Conservation (phyloP, 1,284 basidiomycete genomes). For the Chalciporus sp. region DNA sequence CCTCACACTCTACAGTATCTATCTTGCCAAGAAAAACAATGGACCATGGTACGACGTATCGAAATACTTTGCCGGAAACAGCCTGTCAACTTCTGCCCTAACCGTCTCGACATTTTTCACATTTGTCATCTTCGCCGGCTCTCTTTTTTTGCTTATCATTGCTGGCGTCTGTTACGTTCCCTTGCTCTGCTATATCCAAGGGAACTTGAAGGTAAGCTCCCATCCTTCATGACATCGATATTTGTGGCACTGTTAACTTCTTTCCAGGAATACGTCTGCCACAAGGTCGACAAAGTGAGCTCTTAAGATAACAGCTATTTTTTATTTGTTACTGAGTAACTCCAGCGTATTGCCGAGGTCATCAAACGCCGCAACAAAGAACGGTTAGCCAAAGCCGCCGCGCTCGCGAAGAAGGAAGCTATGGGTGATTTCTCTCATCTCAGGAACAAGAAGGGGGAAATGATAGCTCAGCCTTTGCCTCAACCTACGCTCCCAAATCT, state of each 20-base stretch:
- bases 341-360: slow-evolving; percentile 85
- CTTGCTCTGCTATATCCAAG: slow-evolving; percentile 91
- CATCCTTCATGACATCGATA: neutral
- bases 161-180: slow-evolving; percentile 92
- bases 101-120: slow-evolving; percentile 92
- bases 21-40: slow-evolving; percentile 71
- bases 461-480: slow-evolving; percentile 81
- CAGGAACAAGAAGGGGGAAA: slow-evolving; percentile 91
- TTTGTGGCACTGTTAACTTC: slow-evolving; percentile 10
- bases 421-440: slow-evolving; percentile 87
- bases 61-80: slow-evolving; percentile 71
- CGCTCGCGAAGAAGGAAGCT: slow-evolving; percentile 88
- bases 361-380: slow-evolving; percentile 92
- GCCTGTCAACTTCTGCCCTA: slow-evolving; percentile 79
- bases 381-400: slow-evolving; percentile 80
- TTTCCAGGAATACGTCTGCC: slow-evolving; percentile 91
- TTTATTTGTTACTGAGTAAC: slow-evolving; percentile 11
- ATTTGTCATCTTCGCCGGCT: slow-evolving; percentile 84
- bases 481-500: slow-evolving; percentile 96
- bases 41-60: slow-evolving; percentile 67
- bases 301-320: neutral
- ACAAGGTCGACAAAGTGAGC: slow-evolving; percentile 94
- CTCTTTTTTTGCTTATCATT: slow-evolving; percentile 77
- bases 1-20: slow-evolving; percentile 91
- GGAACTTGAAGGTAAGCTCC: slow-evolving; percentile 80